Evolutionary conservation across 306 rosid genomes (phyloP).

Genomic region (Mimosa pudica): DNA sequence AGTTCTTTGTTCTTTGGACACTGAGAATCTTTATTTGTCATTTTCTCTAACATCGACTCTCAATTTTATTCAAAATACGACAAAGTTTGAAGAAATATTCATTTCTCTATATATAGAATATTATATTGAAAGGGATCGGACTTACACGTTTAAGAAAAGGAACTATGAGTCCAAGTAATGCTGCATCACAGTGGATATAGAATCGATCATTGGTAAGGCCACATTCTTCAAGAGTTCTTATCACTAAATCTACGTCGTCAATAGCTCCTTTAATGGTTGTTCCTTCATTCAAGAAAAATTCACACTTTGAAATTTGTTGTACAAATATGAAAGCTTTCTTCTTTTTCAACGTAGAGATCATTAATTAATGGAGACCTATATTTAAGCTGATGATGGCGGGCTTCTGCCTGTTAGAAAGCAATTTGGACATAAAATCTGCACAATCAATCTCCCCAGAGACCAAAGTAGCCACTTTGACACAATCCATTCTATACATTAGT

Average conservation of each 20-base stretch:
- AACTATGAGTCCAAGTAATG: conserved; percentile 68
- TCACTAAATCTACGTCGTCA: conserved; percentile 64
- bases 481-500: conserved; percentile 75
- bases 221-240: conserved; percentile 53
- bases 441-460: conserved; percentile 75
- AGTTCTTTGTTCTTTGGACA: too few relatives aligned
- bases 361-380: conserved; percentile 46
- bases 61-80: too few relatives aligned
- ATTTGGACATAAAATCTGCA: conserved; percentile 45
- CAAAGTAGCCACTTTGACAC: conserved; percentile 54
- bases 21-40: too few relatives aligned
- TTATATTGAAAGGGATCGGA: neutral
- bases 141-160: conserved; percentile 60
- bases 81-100: too few relatives aligned
- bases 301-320: neutral
- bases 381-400: conserved; percentile 75
- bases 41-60: too few relatives aligned
- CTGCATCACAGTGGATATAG: conserved; percentile 80
- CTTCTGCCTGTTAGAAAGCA: conserved; percentile 54
- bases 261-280: conserved; percentile 73
- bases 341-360: neutral
- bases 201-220: conserved; percentile 58
- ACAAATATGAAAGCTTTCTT: neutral
- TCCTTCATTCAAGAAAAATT: conserved; percentile 33
- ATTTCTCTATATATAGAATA: too few relatives aligned